phyloP scores from a whole-genome alignment of 2,329 filamentous ascomycete genomes.

The Epichloe sp. region DNA sequence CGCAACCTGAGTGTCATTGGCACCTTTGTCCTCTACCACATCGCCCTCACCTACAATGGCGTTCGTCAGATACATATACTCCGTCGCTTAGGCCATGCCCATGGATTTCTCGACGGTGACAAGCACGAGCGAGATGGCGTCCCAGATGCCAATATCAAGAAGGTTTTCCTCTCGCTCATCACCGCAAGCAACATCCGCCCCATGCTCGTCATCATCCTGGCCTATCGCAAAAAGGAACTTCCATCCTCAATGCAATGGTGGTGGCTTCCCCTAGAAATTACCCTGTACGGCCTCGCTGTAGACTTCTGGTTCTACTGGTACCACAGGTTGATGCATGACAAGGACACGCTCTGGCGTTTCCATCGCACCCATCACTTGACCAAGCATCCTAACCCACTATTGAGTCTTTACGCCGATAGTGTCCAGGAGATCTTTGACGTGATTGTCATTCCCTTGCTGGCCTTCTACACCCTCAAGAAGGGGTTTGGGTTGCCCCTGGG shows the following conservation, averaged over 20 bases:
- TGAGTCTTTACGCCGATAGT: slow-evolving; percentile 27
- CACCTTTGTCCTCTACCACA: slow-evolving; percentile 14
- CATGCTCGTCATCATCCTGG: slow-evolving; percentile 13
- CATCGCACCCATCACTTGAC: slow-evolving; percentile 32
- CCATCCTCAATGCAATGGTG: slow-evolving; percentile 11
- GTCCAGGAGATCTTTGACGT: slow-evolving; percentile 31
- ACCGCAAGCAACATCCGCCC: slow-evolving; percentile 9
- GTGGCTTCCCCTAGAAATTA: slow-evolving; percentile 16
- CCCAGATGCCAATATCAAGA: slow-evolving; percentile 17
- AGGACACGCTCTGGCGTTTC: slow-evolving; percentile 21
- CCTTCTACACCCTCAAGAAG: slow-evolving; percentile 22
- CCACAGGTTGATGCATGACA: slow-evolving; percentile 25
- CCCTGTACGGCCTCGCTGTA: slow-evolving; percentile 2
- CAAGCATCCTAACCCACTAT: slow-evolving; percentile 5
- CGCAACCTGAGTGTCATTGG: slow-evolving; percentile 7
- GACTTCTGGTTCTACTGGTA: slow-evolving; percentile 8
- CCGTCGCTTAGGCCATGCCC: slow-evolving; percentile 17
- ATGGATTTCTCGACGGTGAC: slow-evolving; percentile 16
- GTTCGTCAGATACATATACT: slow-evolving; percentile 19
- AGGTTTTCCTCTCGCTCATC: slow-evolving; percentile 10
- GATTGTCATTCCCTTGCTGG: slow-evolving; percentile 25
- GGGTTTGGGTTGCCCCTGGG: slow-evolving; percentile 26
- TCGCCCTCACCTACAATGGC: slow-evolving; percentile 17
- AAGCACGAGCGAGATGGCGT: slow-evolving; percentile 21
- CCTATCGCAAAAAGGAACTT: slow-evolving; percentile 9